Conservation (phyloP, 441 rosid species). For the Populus hybrid region DNA sequence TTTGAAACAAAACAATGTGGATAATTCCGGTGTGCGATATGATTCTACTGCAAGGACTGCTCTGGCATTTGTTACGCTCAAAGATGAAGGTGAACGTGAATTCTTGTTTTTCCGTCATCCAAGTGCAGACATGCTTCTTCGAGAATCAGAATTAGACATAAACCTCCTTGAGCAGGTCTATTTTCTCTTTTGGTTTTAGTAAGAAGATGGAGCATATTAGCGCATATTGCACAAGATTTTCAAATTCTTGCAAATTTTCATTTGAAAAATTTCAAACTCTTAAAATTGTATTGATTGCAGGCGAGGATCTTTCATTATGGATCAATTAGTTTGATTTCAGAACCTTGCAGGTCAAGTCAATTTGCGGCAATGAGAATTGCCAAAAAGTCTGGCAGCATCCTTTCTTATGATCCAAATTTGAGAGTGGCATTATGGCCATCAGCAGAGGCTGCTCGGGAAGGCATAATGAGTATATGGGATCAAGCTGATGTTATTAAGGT, state of each 20-base stretch:
- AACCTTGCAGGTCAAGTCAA: conserved; percentile 92
- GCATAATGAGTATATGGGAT: conserved; percentile 88
- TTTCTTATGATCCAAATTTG: conserved; percentile 94
- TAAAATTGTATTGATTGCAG: conserved; percentile 38
- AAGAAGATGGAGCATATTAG: background rate
- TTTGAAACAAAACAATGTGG: conserved; percentile 71
- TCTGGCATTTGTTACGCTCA: conserved; percentile 84
- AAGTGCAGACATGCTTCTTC: conserved; percentile 98
- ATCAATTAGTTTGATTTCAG: conserved; percentile 89
- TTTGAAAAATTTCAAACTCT: conserved; percentile 5
- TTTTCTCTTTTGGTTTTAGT: conserved; percentile 12
- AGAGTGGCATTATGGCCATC: conserved; percentile 95
- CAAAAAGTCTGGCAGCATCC: conserved; percentile 68
- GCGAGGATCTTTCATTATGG: conserved; percentile 93
- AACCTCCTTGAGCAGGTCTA: conserved; percentile 72
- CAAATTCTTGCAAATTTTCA: conserved; percentile 1
- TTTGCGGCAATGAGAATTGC: conserved; percentile 90
- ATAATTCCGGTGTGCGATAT: conserved; percentile 76
- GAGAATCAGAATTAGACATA: conserved; percentile 71
- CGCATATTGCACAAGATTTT: background rate
- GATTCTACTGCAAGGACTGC: conserved; percentile 87
- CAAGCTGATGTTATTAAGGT: conserved; percentile 95
- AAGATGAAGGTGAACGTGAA: conserved; percentile 98
- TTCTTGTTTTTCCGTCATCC: conserved; percentile 97
- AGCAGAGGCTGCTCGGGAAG: conserved; percentile 71